Evolutionary conservation across 441 rosid genomes (phyloP), one percentile per base, ranked within the genome.

Genomic region (Bruguiera hainesii): DNA sequence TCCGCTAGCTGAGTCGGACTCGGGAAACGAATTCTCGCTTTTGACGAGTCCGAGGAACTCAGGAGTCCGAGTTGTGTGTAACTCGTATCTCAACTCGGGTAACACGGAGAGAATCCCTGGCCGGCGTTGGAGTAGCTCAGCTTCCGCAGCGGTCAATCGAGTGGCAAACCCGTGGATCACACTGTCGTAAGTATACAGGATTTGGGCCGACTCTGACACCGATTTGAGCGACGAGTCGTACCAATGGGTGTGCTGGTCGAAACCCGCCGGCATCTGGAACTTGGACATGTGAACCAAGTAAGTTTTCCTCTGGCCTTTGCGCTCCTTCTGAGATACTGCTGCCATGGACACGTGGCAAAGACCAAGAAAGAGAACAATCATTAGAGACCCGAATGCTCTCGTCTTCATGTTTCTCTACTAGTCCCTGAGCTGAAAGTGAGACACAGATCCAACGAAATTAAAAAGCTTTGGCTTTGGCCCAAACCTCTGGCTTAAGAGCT

Each of bases 231-330:
- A 88, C 26, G 97, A 82, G 62, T 79, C 89, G 68, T 93, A 93
- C 98, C 98, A 90, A 73, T 75, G 76, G 30, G 87, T 48, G 71
- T 90, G 98, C 71, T 79, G 90, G 50, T 80, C 52, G 70, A 84
- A 90, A 49, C 57, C 72, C 21, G 76, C 60, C 0, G 96, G 97
- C 92, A 88, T 88, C 79, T 83, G 67, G 69, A 87, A 80, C 78
- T 75, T 81, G 7, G 82, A 76, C 89, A 87, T 85, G 85, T 90
- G 94, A 48, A 93, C 90, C 50, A 90, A 87, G 90, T 85, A 93
- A 16, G 96, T 88, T 48, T 60, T 68, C n/a, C 74, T 74, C 64
- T 28, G 19, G 61, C 1, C 58, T 20, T 56, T 65, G 66, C 64
- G 26, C 71, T 25, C 28, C 39, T 18, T 1, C 66, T 59, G 20